A percentile compares a stretch with the other conserved stretches of the same genome.
These are phyloP conservation scores for Russula emetica DNA, from an alignment of 768 basidiomycete genomes.

Conservation along the genomic window DNA sequence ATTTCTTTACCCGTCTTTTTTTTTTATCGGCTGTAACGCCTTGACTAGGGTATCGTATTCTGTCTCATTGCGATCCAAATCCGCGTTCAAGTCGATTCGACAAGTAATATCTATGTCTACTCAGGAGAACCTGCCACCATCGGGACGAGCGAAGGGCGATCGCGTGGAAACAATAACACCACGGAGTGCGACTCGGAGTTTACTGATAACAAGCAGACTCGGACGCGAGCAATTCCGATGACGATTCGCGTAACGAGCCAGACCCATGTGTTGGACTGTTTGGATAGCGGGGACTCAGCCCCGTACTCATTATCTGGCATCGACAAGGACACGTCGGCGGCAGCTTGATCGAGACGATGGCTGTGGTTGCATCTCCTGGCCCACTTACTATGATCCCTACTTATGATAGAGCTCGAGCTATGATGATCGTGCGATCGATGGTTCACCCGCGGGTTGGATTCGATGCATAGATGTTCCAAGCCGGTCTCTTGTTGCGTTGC, in stretches of 20 bases:
- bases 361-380: neutral
- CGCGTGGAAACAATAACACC: neutral
- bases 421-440: no score
- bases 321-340: neutral
- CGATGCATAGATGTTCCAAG: neutral
- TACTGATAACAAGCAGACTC: neutral
- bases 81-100: neutral
- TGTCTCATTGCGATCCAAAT: conserved; percentile 19
- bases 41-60: conserved; percentile 13
- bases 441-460: neutral
- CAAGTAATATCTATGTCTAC: neutral
- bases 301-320: neutral
- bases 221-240: neutral
- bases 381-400: neutral
- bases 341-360: neutral
- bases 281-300: neutral
- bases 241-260: neutral
- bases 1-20: neutral
- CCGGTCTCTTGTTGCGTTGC: no score
- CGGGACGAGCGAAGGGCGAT: neutral
- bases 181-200: neutral
- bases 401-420: no score
- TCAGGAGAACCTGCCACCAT: neutral
- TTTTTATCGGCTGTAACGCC: neutral
- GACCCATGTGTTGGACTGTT: neutral